These are phyloP conservation scores for Amaranthus hypochondriacus DNA, from an alignment of 148 eudicot species.

Conservation along the genomic window DNA sequence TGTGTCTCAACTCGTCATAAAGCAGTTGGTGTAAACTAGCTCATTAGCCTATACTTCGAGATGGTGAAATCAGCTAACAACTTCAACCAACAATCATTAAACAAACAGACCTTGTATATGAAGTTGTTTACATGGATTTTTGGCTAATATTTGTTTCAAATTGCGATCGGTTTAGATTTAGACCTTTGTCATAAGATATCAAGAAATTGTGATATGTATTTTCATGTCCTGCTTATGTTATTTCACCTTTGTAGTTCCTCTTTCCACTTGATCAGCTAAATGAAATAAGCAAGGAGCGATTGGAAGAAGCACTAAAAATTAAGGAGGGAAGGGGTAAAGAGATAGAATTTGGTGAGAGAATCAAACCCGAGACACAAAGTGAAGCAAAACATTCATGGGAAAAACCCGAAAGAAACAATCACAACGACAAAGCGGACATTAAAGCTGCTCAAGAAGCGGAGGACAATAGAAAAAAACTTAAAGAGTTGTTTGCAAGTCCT, in stretches of 20 bases:
- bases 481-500: constrained; percentile 42
- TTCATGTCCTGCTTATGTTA: constrained; percentile 12
- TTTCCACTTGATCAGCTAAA: constrained; percentile 41
- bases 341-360: constrained; percentile 40
- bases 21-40: not conserved
- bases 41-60: not conserved
- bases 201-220: not conserved
- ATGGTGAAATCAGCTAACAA: no score
- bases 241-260: constrained; percentile 18
- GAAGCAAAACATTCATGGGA: constrained; percentile 39
- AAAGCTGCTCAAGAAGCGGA: constrained; percentile 49
- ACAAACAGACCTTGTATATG: no score
- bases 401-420: constrained; percentile 44
- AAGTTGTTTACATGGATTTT: no score
- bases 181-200: not conserved
- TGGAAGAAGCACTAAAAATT: constrained; percentile 52
- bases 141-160: no score
- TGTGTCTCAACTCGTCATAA: not conserved
- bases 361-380: constrained; percentile 41
- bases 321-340: constrained; percentile 55
- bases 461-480: constrained; percentile 56
- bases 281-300: constrained; percentile 50
- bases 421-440: constrained; percentile 41
- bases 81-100: no score
- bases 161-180: not conserved